A percentile compares a stretch with the other conserved stretches of the same genome.
Conservation (phyloP, 2,329 filamentous ascomycete genomes). For the Chaetomium strumarium region DNA sequence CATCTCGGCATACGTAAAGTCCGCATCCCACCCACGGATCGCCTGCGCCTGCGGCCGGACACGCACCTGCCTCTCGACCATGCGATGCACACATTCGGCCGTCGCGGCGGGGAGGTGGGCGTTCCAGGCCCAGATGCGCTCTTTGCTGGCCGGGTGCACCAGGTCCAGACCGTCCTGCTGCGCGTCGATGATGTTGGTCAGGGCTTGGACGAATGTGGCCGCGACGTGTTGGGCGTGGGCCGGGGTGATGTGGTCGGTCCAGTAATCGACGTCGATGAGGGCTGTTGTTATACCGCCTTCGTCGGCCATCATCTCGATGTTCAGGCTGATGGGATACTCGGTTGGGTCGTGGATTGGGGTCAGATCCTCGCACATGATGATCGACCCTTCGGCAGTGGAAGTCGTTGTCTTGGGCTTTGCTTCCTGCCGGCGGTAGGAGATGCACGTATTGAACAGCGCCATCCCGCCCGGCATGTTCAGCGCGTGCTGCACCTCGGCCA, state of each 20-base stretch:
- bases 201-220: conserved; percentile 18
- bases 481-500: conserved; percentile 25
- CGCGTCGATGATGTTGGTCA: conserved; percentile 19
- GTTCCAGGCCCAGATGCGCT: conserved; percentile 22
- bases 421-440: conserved; percentile 22
- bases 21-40: conserved; percentile 19
- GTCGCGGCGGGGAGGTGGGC: conserved; percentile 18
- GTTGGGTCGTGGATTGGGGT: conserved; percentile 22
- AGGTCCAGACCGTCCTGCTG: no score
- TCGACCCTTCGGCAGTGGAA: background rate
- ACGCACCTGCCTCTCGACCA: conserved; percentile 22
- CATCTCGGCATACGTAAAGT: conserved; percentile 20
- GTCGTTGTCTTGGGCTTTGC: background rate
- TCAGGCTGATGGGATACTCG: conserved; percentile 25
- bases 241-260: conserved; percentile 19
- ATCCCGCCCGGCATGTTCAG: conserved; percentile 22
- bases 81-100: conserved; percentile 19
- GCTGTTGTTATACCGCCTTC: conserved; percentile 14
- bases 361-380: conserved; percentile 18
- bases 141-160: no score
- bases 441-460: conserved; percentile 24
- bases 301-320: conserved; percentile 19
- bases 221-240: conserved; percentile 19
- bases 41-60: conserved; percentile 29
- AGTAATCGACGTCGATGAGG: conserved; percentile 23